A percentile compares a stretch with the other conserved stretches of the same genome.
Evolutionary conservation across 202 grass and related monocot species (phyloP).

Genomic region (Panicum virgatum): DNA sequence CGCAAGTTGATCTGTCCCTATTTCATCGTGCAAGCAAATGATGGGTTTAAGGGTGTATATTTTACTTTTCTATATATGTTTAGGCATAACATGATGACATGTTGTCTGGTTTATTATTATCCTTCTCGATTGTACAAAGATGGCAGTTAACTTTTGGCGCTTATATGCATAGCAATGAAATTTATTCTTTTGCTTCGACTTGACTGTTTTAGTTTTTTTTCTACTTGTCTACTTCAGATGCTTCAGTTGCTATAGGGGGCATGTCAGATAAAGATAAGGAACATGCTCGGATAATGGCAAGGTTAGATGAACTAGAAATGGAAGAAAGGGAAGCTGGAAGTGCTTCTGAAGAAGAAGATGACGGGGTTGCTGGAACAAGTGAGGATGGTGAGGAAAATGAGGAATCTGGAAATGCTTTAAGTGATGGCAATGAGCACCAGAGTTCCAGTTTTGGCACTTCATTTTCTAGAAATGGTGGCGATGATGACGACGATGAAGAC

Average conservation of each 20-base stretch:
- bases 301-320: conserved; percentile 75
- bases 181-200: background rate
- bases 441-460: conserved; percentile 45
- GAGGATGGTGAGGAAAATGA: conserved; percentile 50
- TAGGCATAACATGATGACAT: background rate
- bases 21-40: conserved; percentile 3
- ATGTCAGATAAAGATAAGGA: conserved; percentile 59
- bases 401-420: conserved; percentile 32
- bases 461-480: conserved; percentile 40
- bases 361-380: conserved; percentile 31
- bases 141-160: background rate
- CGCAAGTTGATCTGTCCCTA: background rate
- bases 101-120: conserved; percentile 11
- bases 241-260: conserved; percentile 34
- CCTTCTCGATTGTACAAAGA: background rate
- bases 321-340: conserved; percentile 69
- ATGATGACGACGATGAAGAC: conserved; percentile 18
- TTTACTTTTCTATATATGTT: background rate
- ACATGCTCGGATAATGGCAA: conserved; percentile 71
- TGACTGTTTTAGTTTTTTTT: background rate
- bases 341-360: conserved; percentile 50
- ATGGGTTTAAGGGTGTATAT: background rate
- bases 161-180: conserved; percentile 4
- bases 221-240: conserved; percentile 38
- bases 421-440: conserved; percentile 17